These are phyloP conservation scores for Boletus bicolor DNA, from an alignment of 768 basidiomycete genomes.

Conservation along the genomic window DNA sequence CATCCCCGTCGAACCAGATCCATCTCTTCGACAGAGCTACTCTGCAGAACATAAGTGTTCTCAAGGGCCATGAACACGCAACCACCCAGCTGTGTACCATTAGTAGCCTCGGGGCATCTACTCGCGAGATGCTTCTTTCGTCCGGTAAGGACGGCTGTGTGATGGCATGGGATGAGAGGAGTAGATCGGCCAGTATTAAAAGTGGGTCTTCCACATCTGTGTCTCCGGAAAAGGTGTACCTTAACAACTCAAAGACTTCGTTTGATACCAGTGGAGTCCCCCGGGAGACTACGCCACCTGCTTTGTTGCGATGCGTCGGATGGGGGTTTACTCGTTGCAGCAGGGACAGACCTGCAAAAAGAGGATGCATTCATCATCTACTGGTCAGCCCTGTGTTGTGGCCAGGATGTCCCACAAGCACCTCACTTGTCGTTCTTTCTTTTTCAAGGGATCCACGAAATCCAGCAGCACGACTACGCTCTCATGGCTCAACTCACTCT, in stretches of 20 bases:
- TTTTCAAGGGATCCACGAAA: slow-evolving; percentile 78
- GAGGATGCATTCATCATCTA: slow-evolving; percentile 83
- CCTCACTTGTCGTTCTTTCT: background rate
- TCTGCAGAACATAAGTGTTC: slow-evolving; percentile 42
- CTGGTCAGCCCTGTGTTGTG: slow-evolving; percentile 50
- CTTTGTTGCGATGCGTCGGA: slow-evolving; percentile 69
- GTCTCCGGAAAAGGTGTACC: slow-evolving; percentile 2
- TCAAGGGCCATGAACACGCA: slow-evolving; percentile 56
- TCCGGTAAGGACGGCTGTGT: slow-evolving; percentile 72
- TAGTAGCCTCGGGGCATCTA: slow-evolving; percentile 38
- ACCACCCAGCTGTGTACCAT: slow-evolving; percentile 55
- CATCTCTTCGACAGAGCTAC: slow-evolving; percentile 62
- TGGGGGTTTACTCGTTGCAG: slow-evolving; percentile 72
- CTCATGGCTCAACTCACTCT: slow-evolving; percentile 86
- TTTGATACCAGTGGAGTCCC: slow-evolving; percentile 43
- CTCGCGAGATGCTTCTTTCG: slow-evolving; percentile 51
- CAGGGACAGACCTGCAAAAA: slow-evolving; percentile 76
- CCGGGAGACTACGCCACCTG: slow-evolving; percentile 43
- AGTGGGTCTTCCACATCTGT: slow-evolving; percentile 42
- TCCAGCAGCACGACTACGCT: slow-evolving; percentile 62
- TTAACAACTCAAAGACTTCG: slow-evolving; percentile 39
- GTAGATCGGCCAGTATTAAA: slow-evolving; percentile 48
- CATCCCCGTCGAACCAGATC: slow-evolving; percentile 60
- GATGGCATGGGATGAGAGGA: slow-evolving; percentile 72
- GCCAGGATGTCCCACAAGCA: background rate